A percentile compares a stretch with the other conserved stretches of the same genome.
Evolutionary conservation across 345 rosid species (phyloP).

Genomic region (Erodium maritimum): DNA sequence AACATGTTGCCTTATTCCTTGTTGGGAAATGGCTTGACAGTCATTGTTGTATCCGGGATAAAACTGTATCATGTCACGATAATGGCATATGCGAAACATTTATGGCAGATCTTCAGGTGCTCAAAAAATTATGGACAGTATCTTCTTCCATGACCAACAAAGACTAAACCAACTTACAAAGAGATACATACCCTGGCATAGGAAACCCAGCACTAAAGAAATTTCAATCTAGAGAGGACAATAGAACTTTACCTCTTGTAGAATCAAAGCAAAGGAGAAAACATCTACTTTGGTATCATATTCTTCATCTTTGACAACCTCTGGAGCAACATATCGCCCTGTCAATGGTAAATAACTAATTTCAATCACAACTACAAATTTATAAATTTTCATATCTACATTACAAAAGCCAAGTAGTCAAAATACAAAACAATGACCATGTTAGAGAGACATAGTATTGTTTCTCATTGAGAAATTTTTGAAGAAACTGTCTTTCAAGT

Average conservation of each 20-base stretch:
- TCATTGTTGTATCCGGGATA: no score
- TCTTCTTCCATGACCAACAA: no score
- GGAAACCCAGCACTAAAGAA: no score
- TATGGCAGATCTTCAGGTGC: no score
- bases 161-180: no score
- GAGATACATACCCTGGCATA: no score
- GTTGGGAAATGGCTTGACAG: no score
- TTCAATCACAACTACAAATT: conserved; percentile 6
- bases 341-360: conserved; percentile 7
- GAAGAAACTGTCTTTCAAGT: neutral
- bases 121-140: no score
- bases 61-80: no score
- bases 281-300: conserved; percentile 75
- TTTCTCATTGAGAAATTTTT: no score
- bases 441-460: neutral
- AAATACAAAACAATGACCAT: neutral
- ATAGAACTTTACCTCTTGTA: conserved; percentile 50
- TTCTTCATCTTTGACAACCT: conserved; percentile 66
- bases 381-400: neutral
- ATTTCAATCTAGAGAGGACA: neutral
- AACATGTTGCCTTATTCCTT: no score
- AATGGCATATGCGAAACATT: no score
- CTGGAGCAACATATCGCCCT: conserved; percentile 85
- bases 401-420: neutral
- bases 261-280: conserved; percentile 68